Conservation (phyloP, 2,329 filamentous ascomycete species). For the Fusarium odoratissimum region DNA sequence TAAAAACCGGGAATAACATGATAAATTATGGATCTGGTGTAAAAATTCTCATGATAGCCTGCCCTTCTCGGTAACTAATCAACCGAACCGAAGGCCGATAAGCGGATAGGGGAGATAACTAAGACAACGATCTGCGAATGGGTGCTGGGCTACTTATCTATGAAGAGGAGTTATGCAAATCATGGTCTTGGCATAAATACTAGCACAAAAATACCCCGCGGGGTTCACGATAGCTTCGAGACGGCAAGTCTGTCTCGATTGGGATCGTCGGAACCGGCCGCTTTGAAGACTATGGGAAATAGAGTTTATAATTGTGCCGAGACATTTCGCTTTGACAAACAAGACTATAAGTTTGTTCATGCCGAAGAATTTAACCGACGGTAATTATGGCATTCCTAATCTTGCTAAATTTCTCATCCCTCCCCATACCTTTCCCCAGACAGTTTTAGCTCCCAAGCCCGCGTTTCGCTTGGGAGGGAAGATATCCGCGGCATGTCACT, state of each 20-base stretch:
- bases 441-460: not conserved
- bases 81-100: not conserved
- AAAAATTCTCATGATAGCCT: conserved; percentile 7
- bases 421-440: not conserved
- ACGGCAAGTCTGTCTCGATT: not conserved
- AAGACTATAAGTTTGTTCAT: not conserved
- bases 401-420: not conserved
- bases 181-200: not conserved
- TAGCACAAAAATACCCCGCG: not conserved
- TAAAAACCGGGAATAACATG: conserved; percentile 3
- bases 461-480: not conserved
- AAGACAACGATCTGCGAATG: not conserved
- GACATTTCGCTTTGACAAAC: not conserved
- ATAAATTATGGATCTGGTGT: not conserved
- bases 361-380: not conserved
- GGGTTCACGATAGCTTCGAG: not conserved
- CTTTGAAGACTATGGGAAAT: not conserved
- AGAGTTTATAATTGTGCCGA: not conserved
- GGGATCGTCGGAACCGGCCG: not conserved
- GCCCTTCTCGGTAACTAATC: not conserved
- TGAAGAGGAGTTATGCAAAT: not conserved
- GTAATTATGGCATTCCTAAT: not conserved
- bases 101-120: not conserved
- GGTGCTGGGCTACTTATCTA: not conserved
- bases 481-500: not conserved